Percentiles rank a stretch among this genome's conserved stretches.
Conservation (phyloP, 2,329 filamentous ascomycete species). For the Neofusicoccum laricinum region DNA sequence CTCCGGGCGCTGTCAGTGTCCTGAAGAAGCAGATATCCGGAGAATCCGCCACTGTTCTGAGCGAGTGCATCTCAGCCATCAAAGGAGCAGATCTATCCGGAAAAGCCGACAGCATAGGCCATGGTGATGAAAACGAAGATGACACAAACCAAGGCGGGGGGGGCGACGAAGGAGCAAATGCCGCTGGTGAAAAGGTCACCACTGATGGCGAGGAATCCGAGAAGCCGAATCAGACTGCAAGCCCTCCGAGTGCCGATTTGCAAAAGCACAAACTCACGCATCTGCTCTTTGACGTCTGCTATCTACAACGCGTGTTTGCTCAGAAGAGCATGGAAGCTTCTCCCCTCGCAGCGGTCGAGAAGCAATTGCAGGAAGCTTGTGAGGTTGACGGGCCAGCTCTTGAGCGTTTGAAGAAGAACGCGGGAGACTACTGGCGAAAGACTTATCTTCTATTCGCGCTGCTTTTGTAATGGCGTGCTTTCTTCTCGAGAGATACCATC, state of each 20-base stretch:
- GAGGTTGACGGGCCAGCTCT: conserved; percentile 49
- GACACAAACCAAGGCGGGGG: conserved; percentile 16
- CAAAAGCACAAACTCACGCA: conserved; percentile 34
- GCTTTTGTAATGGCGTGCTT: conserved; percentile 39
- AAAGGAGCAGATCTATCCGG: conserved; percentile 12
- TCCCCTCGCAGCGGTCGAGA: conserved; percentile 19
- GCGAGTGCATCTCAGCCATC: conserved; percentile 24
- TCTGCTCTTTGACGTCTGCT: conserved; percentile 43
- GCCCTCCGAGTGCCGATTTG: conserved; percentile 18
- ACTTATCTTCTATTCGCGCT: conserved; percentile 80
- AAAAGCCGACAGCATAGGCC: conserved; percentile 14
- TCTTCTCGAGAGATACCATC: background rate
- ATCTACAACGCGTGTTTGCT: conserved; percentile 36
- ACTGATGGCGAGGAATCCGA: background rate
- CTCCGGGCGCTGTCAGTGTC: conserved; percentile 59
- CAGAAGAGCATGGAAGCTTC: background rate
- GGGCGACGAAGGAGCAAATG: conserved; percentile 16
- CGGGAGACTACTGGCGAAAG: conserved; percentile 78
- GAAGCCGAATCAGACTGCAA: background rate
- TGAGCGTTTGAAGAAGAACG: conserved; percentile 58
- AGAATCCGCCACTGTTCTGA: conserved; percentile 47
- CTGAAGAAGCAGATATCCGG: conserved; percentile 60
- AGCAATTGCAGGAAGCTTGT: conserved; percentile 47
- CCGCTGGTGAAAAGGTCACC: conserved; percentile 17
- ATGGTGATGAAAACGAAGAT: background rate